These are phyloP conservation scores for Populus hybrid DNA, from an alignment of 441 rosid species.

Conservation along the genomic window DNA sequence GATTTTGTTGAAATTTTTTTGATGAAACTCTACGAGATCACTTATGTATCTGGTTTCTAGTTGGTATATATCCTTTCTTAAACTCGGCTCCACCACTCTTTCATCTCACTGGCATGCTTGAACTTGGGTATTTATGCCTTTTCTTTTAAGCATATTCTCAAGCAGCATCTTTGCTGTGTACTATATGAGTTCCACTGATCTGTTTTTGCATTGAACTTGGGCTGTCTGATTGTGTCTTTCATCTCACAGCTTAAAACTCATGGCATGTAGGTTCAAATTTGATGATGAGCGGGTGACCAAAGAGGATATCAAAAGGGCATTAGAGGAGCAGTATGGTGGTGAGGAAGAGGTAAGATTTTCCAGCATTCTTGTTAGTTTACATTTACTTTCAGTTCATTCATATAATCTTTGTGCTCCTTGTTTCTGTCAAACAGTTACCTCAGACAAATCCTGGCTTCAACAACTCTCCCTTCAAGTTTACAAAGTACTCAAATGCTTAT, in stretches of 20 bases:
- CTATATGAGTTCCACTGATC: background rate
- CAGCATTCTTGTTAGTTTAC: background rate
- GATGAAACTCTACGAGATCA: background rate
- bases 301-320: slow-evolving; percentile 83
- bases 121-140: background rate
- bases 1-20: background rate
- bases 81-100: background rate
- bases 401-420: slow-evolving; percentile 18
- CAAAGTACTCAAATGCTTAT: slow-evolving; percentile 90
- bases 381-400: slow-evolving; percentile 1
- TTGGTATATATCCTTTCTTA: background rate
- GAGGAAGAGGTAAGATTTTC: slow-evolving; percentile 79
- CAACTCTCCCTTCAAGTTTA: slow-evolving; percentile 79
- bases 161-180: background rate
- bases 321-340: slow-evolving; percentile 98
- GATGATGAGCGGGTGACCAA: slow-evolving; percentile 97
- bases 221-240: background rate
- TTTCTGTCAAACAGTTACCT: slow-evolving; percentile 49
- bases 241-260: background rate
- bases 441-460: slow-evolving; percentile 90
- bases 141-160: background rate
- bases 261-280: slow-evolving; percentile 67
- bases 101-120: background rate
- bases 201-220: background rate
- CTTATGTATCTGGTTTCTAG: background rate